Evolutionary conservation across 1,284 basidiomycete species (phyloP), one percentile per base, ranked within the genome.

Genomic region (Rhodotorula glutinis): DNA sequence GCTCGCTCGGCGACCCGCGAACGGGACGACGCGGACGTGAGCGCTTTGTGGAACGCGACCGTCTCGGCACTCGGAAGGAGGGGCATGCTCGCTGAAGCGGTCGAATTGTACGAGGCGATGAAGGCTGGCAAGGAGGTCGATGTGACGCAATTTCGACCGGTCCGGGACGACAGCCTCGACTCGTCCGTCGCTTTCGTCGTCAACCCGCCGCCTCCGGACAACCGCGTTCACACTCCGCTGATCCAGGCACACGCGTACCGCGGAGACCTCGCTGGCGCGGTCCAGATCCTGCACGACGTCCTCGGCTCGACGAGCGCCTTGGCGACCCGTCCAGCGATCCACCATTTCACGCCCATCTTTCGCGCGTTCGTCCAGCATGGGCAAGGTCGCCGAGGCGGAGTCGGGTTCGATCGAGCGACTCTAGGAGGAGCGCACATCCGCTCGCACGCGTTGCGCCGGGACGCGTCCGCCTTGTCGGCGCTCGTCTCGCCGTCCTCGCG

Each of bases 311-410:
- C 27, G 25, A 27, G 7, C 4, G n/a, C 47, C 25, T 27, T 11
- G 11, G 16, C 25, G 14, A 25, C 25, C 9, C 49, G 49, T 1
- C 69, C 69, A 11, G 43, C 53, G 2, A 51, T 60, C 11, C 61
- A 62, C 33, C 60, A 65, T 38, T 73, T 66, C n/a, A 41, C 57
- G 13, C 53, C 54, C 16, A 52, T 73, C 38, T 73, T 72, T 52
- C 60, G 59, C 25, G 65, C 60, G 2, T 72, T 72, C 40, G 70
- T 64, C 10, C 41, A 29, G 7, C 61, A 61, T 57, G 70, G 67
- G 4, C 43, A 44, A 21, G 43, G 17, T 9, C 43, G 17, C 5
- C 43, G 43, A 16, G 43, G 43, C 5, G 17, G 8, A 7, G 43
- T 16, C 43, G 43, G 17, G 8, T 21, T 60, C 51, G 30, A 53